Conservation (phyloP, 2,329 filamentous ascomycete species). For the Neonectria hederae region DNA sequence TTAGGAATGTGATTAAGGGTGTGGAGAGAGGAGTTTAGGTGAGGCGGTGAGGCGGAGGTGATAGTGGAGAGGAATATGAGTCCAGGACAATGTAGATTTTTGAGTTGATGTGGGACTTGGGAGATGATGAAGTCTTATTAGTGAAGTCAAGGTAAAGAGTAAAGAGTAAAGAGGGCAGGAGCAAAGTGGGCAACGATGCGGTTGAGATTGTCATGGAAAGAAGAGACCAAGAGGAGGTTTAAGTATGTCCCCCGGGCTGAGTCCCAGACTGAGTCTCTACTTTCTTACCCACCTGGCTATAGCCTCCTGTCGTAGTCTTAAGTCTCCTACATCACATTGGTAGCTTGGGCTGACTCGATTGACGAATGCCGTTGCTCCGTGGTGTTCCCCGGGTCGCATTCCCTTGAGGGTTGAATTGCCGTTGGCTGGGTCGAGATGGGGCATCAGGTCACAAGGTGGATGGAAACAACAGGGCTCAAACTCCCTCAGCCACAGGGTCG, state of each 20-base stretch:
- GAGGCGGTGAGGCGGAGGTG: constrained; percentile 7
- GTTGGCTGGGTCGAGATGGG: constrained; percentile 33
- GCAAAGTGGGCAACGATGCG: not conserved
- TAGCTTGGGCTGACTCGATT: constrained; percentile 5
- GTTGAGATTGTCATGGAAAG: not conserved
- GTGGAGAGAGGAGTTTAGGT: not conserved
- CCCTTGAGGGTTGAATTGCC: constrained; percentile 25
- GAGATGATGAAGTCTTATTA: constrained; percentile 19
- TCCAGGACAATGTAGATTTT: not conserved
- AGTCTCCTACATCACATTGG: constrained; percentile 12
- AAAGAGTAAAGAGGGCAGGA: not conserved
- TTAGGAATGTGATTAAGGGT: not conserved
- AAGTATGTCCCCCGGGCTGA: constrained; percentile 5
- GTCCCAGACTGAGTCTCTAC: not conserved
- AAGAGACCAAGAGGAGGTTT: constrained; percentile 7
- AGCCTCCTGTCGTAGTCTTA: constrained; percentile 3
- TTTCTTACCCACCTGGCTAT: not conserved
- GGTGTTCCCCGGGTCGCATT: constrained; percentile 6
- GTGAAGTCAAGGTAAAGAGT: not conserved
- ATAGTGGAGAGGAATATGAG: not conserved
- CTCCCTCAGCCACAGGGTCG: constrained; percentile 10
- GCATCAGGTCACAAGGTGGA: constrained; percentile 25
- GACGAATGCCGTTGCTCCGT: constrained; percentile 4
- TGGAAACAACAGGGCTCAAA: constrained; percentile 9
- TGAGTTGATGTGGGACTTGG: not conserved